Conservation (phyloP, 1,284 basidiomycete genomes). For the Rhodotorula sp. region DNA sequence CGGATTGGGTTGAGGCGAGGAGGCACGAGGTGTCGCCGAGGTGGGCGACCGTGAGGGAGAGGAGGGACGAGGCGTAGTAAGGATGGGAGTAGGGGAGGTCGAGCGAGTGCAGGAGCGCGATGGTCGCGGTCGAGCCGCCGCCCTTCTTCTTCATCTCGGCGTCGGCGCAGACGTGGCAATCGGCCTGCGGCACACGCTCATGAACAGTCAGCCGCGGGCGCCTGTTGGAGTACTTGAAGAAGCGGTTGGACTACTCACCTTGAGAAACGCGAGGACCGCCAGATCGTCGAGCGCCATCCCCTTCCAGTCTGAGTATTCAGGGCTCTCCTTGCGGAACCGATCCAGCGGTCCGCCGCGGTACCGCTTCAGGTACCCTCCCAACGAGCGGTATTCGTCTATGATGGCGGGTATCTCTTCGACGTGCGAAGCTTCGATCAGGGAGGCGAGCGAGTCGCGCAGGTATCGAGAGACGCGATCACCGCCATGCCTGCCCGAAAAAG, state of each 20-base stretch:
- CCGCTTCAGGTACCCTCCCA: constrained; percentile 77
- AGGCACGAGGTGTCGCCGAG: constrained; percentile 77
- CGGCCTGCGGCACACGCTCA: constrained; percentile 49
- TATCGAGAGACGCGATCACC: constrained; percentile 70
- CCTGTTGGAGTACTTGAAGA: not conserved
- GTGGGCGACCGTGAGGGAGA: constrained; percentile 73
- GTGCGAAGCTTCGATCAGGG: constrained; percentile 70
- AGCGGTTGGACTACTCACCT: constrained; percentile 56
- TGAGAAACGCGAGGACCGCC: constrained; percentile 77
- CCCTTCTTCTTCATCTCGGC: constrained; percentile 56
- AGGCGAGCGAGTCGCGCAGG: constrained; percentile 74
- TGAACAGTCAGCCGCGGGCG: not conserved
- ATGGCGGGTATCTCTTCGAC: constrained; percentile 67
- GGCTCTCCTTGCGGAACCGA: constrained; percentile 18
- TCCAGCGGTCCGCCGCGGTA: constrained; percentile 72
- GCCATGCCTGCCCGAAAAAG: constrained; percentile 62
- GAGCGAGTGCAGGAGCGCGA: constrained; percentile 82
- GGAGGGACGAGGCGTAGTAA: constrained; percentile 47
- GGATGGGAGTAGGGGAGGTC: constrained; percentile 56
- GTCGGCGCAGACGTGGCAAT: constrained; percentile 60
- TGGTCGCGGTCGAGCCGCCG: constrained; percentile 80
- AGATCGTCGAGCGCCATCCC: constrained; percentile 74
- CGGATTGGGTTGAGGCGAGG: constrained; percentile 30
- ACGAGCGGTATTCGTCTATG: constrained; percentile 58
- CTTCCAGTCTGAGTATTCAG: constrained; percentile 12